Evolutionary conservation across 306 rosid species (phyloP).

Genomic region (Ormosia semicastrata): DNA sequence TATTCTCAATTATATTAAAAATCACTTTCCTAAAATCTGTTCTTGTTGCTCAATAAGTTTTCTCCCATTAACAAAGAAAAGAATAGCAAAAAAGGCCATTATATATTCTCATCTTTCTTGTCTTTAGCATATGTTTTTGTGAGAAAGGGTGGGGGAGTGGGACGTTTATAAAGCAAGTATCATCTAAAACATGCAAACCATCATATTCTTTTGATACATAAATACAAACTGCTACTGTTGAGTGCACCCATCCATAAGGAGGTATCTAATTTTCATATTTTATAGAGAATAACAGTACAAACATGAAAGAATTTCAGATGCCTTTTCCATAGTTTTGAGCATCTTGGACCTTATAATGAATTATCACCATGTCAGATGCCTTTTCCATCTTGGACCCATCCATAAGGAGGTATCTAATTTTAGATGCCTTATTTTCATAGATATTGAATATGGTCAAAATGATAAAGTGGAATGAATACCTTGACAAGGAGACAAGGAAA

Average conservation of each 20-base stretch:
- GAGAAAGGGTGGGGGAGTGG: not conserved
- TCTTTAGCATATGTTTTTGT: not conserved
- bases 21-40: not conserved
- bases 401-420: no score
- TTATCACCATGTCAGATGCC: conserved; percentile 10
- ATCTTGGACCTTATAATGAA: conserved; percentile 14
- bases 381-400: no score
- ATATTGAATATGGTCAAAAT: no score
- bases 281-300: not conserved
- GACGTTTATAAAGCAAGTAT: not conserved
- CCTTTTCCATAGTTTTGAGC: not conserved
- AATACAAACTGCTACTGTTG: not conserved
- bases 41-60: not conserved
- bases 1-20: not conserved
- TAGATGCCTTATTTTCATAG: no score
- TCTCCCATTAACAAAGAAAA: not conserved
- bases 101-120: not conserved
- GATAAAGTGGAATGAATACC: no score
- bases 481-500: no score
- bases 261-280: not conserved
- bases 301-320: not conserved
- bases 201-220: not conserved
- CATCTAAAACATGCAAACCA: not conserved
- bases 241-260: not conserved
- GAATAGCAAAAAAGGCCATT: not conserved